A percentile compares a stretch with the other conserved stretches of the same genome.
Evolutionary conservation across 2,329 filamentous ascomycete genomes (phyloP).

Genomic region (Sordariomycetes sp.): DNA sequence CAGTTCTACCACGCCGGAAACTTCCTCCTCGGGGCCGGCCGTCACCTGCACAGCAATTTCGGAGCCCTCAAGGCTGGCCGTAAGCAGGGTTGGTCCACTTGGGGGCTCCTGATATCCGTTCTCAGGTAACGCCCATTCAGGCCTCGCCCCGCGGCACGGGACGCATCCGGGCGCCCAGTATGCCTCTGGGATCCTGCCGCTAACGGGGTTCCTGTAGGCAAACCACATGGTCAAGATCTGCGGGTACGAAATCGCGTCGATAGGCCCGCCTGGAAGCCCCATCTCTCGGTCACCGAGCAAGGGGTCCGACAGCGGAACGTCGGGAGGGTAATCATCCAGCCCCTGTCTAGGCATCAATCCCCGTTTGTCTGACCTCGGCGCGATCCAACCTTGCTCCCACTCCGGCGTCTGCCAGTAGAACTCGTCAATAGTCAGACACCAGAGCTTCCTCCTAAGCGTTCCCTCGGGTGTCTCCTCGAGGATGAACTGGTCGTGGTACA

Average conservation of each 20-base stretch:
- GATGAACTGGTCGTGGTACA: conserved; percentile 4
- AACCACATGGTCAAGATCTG: conserved; percentile 1
- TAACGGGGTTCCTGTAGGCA: conserved; percentile 1
- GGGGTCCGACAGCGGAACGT: not conserved
- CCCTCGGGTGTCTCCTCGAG: not conserved
- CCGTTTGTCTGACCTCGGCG: not conserved
- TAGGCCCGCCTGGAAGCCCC: not conserved
- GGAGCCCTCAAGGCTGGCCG: not conserved
- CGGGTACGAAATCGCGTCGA: not conserved
- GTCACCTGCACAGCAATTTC: not conserved
- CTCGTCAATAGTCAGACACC: conserved; percentile 4
- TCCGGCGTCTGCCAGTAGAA: conserved; percentile 3
- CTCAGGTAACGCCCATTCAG: not conserved
- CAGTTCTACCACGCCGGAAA: not conserved
- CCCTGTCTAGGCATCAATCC: not conserved
- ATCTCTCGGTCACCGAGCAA: not conserved
- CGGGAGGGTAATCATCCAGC: not conserved
- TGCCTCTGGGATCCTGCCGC: not conserved
- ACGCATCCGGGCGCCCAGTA: conserved; percentile 2
- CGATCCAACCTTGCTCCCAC: conserved; percentile 1
- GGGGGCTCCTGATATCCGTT: conserved; percentile 1
- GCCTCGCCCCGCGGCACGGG: conserved; percentile 1
- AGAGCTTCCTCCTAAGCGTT: not conserved
- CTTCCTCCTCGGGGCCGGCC: not conserved
- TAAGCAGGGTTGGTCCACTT: not conserved